These are phyloP conservation scores for Pyrus hybrid DNA, from an alignment of 331 rosid species.

Conservation along the genomic window DNA sequence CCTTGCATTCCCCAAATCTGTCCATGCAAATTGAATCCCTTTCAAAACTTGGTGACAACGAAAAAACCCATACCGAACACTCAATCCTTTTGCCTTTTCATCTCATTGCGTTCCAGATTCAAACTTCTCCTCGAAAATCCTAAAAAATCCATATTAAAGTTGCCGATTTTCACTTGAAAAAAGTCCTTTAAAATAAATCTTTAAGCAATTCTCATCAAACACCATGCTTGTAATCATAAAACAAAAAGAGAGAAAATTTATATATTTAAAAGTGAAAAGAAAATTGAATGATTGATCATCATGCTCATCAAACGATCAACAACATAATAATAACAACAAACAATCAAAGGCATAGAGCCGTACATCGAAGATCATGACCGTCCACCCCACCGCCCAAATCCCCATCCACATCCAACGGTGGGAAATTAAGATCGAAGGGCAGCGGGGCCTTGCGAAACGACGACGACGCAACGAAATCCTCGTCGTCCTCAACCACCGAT, in stretches of 20 bases:
- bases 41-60: not conserved
- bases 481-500: constrained; percentile 58
- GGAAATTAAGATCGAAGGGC: constrained; percentile 69
- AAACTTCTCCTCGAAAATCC: too few species aligned
- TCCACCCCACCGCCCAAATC: constrained; percentile 11
- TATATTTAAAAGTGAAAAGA: not conserved
- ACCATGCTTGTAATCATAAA: not conserved
- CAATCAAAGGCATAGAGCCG: constrained; percentile 69
- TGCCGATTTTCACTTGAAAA: too few species aligned
- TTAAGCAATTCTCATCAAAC: not conserved
- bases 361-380: constrained; percentile 52
- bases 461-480: constrained; percentile 37
- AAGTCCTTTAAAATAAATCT: too few species aligned
- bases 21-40: not conserved
- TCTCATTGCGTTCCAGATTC: not conserved
- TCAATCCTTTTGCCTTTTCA: too few species aligned
- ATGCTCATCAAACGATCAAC: constrained; percentile 11
- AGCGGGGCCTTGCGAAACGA: constrained; percentile 37
- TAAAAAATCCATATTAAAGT: too few species aligned
- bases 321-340: not conserved
- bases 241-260: not conserved
- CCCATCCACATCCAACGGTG: constrained; percentile 41
- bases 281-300: constrained; percentile 29
- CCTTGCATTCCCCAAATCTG: not conserved
- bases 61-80: not conserved